These are phyloP conservation scores for Tylopilus felleus DNA, from an alignment of 768 basidiomycete genomes.

Conservation along the genomic window DNA sequence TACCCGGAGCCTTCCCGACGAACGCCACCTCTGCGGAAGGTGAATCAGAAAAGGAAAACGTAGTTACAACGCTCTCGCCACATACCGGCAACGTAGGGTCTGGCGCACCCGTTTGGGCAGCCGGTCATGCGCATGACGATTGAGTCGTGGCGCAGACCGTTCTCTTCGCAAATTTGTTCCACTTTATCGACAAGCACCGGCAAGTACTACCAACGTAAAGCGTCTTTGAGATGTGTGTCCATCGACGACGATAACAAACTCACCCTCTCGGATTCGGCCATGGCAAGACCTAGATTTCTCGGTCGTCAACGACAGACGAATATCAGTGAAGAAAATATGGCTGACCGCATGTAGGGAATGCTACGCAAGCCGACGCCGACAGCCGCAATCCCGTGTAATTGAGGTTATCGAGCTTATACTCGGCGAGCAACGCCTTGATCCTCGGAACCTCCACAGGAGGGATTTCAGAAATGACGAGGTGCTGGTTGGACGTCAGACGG, in stretches of 20 bases:
- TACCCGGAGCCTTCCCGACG: constrained; percentile 91
- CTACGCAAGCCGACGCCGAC: constrained; percentile 93
- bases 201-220: constrained; percentile 61
- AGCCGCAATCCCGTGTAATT: constrained; percentile 74
- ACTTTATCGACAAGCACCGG: constrained; percentile 92
- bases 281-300: constrained; percentile 51
- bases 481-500: constrained; percentile 94
- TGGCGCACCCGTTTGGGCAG: constrained; percentile 90
- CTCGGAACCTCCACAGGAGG: constrained; percentile 62
- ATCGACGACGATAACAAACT: constrained; percentile 19
- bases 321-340: neutral
- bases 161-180: constrained; percentile 91
- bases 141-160: constrained; percentile 87
- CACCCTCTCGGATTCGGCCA: constrained; percentile 76
- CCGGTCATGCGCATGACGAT: constrained; percentile 99
- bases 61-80: neutral
- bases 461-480: constrained; percentile 84
- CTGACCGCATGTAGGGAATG: constrained; percentile 90
- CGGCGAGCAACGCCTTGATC: constrained; percentile 75
- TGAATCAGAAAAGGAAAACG: neutral
- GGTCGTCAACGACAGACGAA: neutral
- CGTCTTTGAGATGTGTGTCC: constrained; percentile 35
- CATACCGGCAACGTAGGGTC: constrained; percentile 87
- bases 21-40: constrained; percentile 78
- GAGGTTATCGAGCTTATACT: constrained; percentile 90